These are phyloP conservation scores for Cercophora sp. DNA, from an alignment of 495 filamentous ascomycete genomes.

Conservation along the genomic window DNA sequence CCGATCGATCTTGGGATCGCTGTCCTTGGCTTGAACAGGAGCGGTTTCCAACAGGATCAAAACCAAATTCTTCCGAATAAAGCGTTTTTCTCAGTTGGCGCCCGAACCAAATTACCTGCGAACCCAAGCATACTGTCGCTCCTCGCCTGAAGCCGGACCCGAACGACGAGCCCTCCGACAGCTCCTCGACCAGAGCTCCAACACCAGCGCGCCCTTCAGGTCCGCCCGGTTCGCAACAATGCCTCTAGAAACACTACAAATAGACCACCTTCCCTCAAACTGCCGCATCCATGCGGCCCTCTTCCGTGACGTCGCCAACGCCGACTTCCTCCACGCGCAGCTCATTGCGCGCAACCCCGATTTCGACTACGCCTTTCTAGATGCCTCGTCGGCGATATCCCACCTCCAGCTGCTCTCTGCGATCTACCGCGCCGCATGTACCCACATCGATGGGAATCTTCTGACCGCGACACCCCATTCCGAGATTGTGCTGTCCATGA, in stretches of 20 bases:
- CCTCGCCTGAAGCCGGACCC: no score
- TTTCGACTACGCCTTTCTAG: constrained; percentile 92
- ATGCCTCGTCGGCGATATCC: constrained; percentile 68
- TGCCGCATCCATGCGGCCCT: constrained; percentile 67
- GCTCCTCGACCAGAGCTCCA: no score
- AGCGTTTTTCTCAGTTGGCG: no score
- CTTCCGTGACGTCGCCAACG: constrained; percentile 73
- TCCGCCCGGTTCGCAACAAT: neutral
- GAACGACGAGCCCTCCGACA: no score
- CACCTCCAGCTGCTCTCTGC: constrained; percentile 70
- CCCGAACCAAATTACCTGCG: no score
- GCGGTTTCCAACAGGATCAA: no score
- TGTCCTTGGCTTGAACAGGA: neutral
- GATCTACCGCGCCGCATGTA: constrained; percentile 71
- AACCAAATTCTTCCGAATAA: no score
- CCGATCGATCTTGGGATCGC: neutral
- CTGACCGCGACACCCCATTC: constrained; percentile 88
- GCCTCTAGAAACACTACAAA: constrained; percentile 49
- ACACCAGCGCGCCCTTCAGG: neutral
- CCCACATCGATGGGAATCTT: constrained; percentile 52
- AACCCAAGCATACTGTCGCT: no score
- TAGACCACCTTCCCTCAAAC: constrained; percentile 65
- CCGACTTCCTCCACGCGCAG: constrained; percentile 70
- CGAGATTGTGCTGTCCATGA: constrained; percentile 82
- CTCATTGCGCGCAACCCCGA: constrained; percentile 73